Percentiles rank a stretch among this genome's conserved stretches.
Evolutionary conservation across 2,329 filamentous ascomycete species (phyloP).

Genomic region (Alternaria atra): DNA sequence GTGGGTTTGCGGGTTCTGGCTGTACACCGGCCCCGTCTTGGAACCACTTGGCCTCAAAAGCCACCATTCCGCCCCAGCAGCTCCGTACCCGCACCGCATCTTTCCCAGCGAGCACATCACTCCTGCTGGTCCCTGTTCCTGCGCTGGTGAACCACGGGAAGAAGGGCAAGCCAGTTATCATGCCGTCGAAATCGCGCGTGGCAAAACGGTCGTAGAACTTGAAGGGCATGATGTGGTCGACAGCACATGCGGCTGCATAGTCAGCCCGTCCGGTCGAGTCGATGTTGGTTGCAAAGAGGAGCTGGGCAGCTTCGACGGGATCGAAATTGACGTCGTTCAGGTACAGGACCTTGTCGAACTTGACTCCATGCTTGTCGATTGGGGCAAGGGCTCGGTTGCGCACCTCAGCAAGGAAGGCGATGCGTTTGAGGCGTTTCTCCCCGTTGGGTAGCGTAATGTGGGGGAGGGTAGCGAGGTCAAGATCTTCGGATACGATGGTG

Average conservation of each 20-base stretch:
- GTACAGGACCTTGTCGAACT: slow-evolving; percentile 68
- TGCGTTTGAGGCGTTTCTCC: slow-evolving; percentile 71
- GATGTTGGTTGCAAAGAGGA: slow-evolving; percentile 70
- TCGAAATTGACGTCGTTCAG: slow-evolving; percentile 74
- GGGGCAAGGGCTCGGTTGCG: slow-evolving; percentile 75
- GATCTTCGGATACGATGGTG: slow-evolving; percentile 66
- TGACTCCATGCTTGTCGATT: slow-evolving; percentile 62
- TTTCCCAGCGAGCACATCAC: slow-evolving; percentile 68
- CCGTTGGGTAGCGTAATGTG: slow-evolving; percentile 70
- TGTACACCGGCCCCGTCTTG: slow-evolving; percentile 52
- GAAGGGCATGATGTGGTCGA: slow-evolving; percentile 74
- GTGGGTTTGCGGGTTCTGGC: slow-evolving; percentile 22
- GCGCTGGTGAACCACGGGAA: slow-evolving; percentile 72
- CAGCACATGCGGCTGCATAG: slow-evolving; percentile 74
- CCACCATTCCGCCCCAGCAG: slow-evolving; percentile 82
- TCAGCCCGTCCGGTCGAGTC: slow-evolving; percentile 59
- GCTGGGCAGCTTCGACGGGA: slow-evolving; percentile 65
- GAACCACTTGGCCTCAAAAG: slow-evolving; percentile 69
- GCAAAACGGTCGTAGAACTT: slow-evolving; percentile 79
- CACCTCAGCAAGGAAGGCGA: slow-evolving; percentile 76
- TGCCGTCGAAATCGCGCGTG: slow-evolving; percentile 71
- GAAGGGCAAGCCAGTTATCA: slow-evolving; percentile 69
- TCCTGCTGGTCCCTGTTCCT: slow-evolving; percentile 62
- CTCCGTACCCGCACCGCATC: slow-evolving; percentile 74
- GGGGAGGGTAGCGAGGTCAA: slow-evolving; percentile 66